A percentile compares a stretch with the other conserved stretches of the same genome.
phyloP scores from a whole-genome alignment of 208 protist genomes.

The Trypanosoma mega region DNA sequence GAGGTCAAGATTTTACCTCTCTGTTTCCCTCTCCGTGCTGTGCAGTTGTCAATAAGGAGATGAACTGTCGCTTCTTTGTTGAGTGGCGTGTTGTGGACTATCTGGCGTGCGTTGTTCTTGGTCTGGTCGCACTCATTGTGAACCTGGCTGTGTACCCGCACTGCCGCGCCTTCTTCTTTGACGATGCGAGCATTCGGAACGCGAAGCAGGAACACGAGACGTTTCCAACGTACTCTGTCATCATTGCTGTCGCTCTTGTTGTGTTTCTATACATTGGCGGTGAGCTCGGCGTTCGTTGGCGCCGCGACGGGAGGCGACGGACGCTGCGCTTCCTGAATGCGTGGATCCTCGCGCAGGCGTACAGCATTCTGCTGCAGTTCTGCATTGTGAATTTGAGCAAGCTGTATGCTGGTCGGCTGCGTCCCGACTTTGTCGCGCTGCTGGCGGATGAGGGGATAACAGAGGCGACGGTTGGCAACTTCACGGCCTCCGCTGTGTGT shows the following conservation, averaged over 20 bases:
- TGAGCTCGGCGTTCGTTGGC: slow-evolving; percentile 28
- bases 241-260: slow-evolving; percentile 19
- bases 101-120: slow-evolving; percentile 33
- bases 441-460: slow-evolving; percentile 21
- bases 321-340: slow-evolving; percentile 1
- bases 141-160: slow-evolving; percentile 20
- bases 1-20: not conserved
- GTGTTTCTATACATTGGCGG: slow-evolving; percentile 29
- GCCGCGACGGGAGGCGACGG: not conserved
- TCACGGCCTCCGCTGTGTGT: slow-evolving; percentile 24
- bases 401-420: slow-evolving; percentile 50
- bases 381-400: slow-evolving; percentile 13
- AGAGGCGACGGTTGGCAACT: slow-evolving; percentile 13
- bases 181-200: slow-evolving; percentile 15
- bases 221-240: slow-evolving; percentile 24
- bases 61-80: not conserved
- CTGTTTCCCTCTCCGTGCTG: not conserved
- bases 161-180: slow-evolving; percentile 19
- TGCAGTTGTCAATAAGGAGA: not conserved
- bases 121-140: slow-evolving; percentile 16
- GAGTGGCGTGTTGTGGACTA: slow-evolving; percentile 52
- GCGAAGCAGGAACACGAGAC: not conserved
- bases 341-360: slow-evolving; percentile 31
- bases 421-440: slow-evolving; percentile 46
- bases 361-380: slow-evolving; percentile 46